Conservation (phyloP, 148 eudicot genomes). For the Pouteria glomerata region DNA sequence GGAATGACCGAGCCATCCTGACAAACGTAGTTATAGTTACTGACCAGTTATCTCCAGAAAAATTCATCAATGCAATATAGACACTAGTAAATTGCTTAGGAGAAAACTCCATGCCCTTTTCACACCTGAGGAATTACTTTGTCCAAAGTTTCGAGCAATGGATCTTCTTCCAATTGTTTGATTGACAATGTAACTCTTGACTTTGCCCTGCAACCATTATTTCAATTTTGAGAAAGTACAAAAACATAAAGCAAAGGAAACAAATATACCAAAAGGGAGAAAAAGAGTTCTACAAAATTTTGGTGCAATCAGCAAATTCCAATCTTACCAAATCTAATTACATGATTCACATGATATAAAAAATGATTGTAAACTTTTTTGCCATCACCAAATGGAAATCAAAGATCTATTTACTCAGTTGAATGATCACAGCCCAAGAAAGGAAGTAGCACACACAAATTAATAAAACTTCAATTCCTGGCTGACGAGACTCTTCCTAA, state of each 20-base stretch:
- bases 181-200: constrained; percentile 78
- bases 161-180: constrained; percentile 94
- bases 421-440: background rate
- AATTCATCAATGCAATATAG: background rate
- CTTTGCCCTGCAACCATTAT: constrained; percentile 49
- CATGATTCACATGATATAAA: too few relatives aligned
- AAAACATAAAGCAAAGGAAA: background rate
- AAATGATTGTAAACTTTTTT: background rate
- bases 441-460: background rate
- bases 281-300: background rate
- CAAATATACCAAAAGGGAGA: background rate
- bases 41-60: background rate
- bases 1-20: constrained; percentile 57
- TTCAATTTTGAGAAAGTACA: constrained; percentile 13
- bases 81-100: background rate
- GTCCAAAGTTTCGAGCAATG: constrained; percentile 83
- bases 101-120: constrained; percentile 1
- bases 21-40: background rate
- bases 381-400: background rate
- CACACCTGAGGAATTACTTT: constrained; percentile 92
- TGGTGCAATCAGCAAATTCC: background rate
- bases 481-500: background rate
- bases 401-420: background rate
- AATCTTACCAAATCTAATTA: background rate
- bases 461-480: background rate